Percentiles rank a stretch among this genome's conserved stretches.
Conservation (phyloP, 2,329 filamentous ascomycete genomes). For the Beauveria sp. region DNA sequence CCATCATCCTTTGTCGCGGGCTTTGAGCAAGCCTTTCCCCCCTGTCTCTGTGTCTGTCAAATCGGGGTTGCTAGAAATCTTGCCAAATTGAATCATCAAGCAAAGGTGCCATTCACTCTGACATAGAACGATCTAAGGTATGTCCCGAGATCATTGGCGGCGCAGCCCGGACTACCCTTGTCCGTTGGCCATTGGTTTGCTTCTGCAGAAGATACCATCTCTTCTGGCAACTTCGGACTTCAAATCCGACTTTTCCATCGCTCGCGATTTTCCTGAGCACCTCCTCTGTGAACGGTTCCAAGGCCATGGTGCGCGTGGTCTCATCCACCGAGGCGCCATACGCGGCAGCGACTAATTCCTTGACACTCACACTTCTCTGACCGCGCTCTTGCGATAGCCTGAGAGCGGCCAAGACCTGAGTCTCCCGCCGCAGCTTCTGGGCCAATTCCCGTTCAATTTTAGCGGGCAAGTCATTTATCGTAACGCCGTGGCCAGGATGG, state of each 20-base stretch:
- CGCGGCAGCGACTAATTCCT: slow-evolving; percentile 33
- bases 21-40: background rate
- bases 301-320: slow-evolving; percentile 24
- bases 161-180: background rate
- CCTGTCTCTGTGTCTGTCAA: background rate
- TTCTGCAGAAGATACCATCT: background rate
- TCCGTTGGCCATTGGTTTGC: background rate
- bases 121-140: background rate
- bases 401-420: slow-evolving; percentile 29
- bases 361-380: slow-evolving; percentile 29
- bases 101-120: background rate
- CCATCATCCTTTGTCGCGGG: background rate
- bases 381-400: slow-evolving; percentile 13
- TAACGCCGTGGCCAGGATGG: slow-evolving; percentile 58
- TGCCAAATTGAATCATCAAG: background rate
- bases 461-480: slow-evolving; percentile 40
- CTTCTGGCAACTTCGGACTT: background rate
- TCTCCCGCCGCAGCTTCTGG: background rate
- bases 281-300: slow-evolving; percentile 37
- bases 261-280: slow-evolving; percentile 26
- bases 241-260: background rate
- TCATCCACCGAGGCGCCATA: slow-evolving; percentile 31
- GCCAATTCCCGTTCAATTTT: background rate
- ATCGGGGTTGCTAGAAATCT: background rate
- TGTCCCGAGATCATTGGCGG: background rate